Evolutionary conservation across 495 filamentous ascomycete species (phyloP).

Genomic region (Penicillium samsonianum): DNA sequence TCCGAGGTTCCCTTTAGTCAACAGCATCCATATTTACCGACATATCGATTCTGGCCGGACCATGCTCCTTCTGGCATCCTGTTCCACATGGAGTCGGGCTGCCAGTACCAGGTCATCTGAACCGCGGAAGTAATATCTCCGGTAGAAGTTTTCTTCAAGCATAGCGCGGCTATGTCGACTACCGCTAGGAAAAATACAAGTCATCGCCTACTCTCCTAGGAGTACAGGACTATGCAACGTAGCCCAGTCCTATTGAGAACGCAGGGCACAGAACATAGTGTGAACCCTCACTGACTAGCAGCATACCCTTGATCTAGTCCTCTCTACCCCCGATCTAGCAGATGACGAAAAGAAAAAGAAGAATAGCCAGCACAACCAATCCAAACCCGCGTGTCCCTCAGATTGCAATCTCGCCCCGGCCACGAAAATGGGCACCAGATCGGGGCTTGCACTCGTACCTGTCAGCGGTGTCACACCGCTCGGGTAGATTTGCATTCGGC

Average conservation of each 20-base stretch:
- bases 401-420: constrained; percentile 21
- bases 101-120: constrained; percentile 26
- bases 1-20: background rate
- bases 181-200: constrained; percentile 1
- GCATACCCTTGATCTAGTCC: background rate
- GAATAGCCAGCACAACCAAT: background rate
- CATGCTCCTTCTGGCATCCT: constrained; percentile 7
- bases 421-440: constrained; percentile 23
- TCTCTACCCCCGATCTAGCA: background rate
- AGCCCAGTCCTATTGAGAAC: constrained; percentile 7
- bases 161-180: constrained; percentile 25
- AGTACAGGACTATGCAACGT: background rate
- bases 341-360: background rate
- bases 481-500: constrained; percentile 22
- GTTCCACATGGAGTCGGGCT: constrained; percentile 21
- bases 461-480: constrained; percentile 29
- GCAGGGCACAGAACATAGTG: background rate
- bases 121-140: constrained; percentile 14
- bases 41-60: constrained; percentile 7
- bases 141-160: background rate
- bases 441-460: constrained; percentile 24
- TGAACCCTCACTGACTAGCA: background rate
- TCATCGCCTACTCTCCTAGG: background rate
- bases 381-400: constrained; percentile 15
- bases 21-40: background rate